Evolutionary conservation across 768 basidiomycete species (phyloP).

Genomic region (Kwoniella sp.): DNA sequence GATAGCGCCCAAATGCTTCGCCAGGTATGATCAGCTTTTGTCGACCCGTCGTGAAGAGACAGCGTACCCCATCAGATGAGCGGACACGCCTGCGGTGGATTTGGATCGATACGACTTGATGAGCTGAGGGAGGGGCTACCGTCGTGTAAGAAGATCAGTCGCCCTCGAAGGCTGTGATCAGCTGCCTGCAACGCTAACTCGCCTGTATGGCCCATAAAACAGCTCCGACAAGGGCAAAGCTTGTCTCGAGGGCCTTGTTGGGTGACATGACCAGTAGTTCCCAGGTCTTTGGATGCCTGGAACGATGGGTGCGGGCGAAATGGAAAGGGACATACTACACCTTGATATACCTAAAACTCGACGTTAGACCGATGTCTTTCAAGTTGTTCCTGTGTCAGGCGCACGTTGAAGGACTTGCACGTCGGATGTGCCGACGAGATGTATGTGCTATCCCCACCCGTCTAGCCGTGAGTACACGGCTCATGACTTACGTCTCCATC

Average conservation of each 20-base stretch:
- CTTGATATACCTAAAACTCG: not conserved
- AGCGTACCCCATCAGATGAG: constrained; percentile 60
- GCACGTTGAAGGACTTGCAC: no score
- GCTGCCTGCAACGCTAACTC: not conserved
- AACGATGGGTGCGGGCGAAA: no score
- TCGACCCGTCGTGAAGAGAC: not conserved
- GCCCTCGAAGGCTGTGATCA: not conserved
- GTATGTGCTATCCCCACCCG: no score
- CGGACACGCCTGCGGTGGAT: constrained; percentile 66
- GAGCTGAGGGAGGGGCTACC: constrained; percentile 59
- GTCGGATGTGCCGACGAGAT: no score
- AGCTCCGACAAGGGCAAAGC: constrained; percentile 64
- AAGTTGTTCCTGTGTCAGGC: constrained; percentile 7
- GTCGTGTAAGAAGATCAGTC: not conserved
- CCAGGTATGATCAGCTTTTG: not conserved
- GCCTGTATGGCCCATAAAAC: constrained; percentile 51
- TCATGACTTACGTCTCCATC: no score
- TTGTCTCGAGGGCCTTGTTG: constrained; percentile 63
- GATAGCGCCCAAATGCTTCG: constrained; percentile 59
- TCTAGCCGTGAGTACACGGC: no score
- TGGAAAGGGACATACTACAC: not conserved
- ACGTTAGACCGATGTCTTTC: not conserved
- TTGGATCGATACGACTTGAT: constrained; percentile 68
- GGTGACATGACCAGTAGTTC: no score
- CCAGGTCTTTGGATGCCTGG: no score